Evolutionary conservation across 345 rosid genomes (phyloP), one percentile per base, ranked within the genome.

Genomic region (Populus deltoides): DNA sequence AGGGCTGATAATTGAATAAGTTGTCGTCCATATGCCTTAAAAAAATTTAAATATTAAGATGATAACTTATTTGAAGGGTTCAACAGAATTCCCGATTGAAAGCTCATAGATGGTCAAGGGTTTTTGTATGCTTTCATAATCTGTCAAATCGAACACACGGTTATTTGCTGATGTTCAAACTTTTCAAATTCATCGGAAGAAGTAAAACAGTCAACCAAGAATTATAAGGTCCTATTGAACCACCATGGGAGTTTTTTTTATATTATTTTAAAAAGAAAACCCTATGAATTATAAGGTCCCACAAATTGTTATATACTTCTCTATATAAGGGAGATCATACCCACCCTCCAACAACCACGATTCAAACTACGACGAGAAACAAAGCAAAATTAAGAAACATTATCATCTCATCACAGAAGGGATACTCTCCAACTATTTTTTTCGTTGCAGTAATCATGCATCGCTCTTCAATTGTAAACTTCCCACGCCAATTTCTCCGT

Each of bases 11-110:
- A 47, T 47, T 47, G 17, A 47, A 47, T 13, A 47, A 13, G 1
- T 25, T 59, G 29, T 59, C 63, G 6, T 5, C n/a, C 51, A 5
- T 3, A n/a, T n/a, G 15, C 5, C 27, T n/a, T 9, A 8, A 2
- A 24, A 2, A 0, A n/a, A 4, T 3, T 59, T 59, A 3, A 59
- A n/a, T 3, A 8, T n/a, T 24, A 9, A 9, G 63, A n/a, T 57
- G 15, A 0, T 4, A 36, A 63, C 82, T 77, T 80, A 29, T 75
- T 75, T 80, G 83, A 80, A 80, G 83, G 83, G 71, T 47, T 38
- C 63, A 63, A 63, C 6, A 6, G 15, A 53, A 70, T 63, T 63
- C 71, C 63, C 41, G 17, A 0, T 1, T n/a, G 35, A 38, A 63
- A 35, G 35, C 55, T 17, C 33, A 68, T 20, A 68, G 29, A 2